phyloP scores from a whole-genome alignment of 2,329 filamentous ascomycete genomes.

The Claviceps pusilla region DNA sequence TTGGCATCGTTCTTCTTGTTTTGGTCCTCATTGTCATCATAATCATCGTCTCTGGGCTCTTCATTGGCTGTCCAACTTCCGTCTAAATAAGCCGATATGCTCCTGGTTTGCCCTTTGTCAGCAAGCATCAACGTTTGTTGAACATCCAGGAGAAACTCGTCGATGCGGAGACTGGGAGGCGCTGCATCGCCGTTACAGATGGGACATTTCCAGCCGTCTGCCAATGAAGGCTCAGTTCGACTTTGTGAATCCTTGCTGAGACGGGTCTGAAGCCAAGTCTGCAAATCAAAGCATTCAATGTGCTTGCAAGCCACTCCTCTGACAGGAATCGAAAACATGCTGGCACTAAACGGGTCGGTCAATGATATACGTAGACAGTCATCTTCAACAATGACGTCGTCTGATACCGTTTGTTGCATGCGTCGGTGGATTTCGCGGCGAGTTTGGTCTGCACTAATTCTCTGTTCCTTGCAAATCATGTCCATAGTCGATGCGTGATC shows the following conservation, averaged over 20 bases:
- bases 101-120: conserved; percentile 13
- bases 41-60: conserved; percentile 16
- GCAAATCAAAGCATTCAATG: conserved; percentile 78
- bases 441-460: conserved; percentile 32
- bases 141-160: conserved; percentile 57
- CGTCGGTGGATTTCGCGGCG: conserved; percentile 40
- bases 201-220: conserved; percentile 75
- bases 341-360: conserved; percentile 50
- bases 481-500: conserved; percentile 29
- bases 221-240: conserved; percentile 32
- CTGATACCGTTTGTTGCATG: conserved; percentile 24
- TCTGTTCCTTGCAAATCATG: conserved; percentile 20
- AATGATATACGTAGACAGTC: conserved; percentile 43
- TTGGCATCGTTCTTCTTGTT: neutral
- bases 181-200: conserved; percentile 66
- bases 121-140: conserved; percentile 30
- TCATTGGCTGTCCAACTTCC: conserved; percentile 20
- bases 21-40: conserved; percentile 2
- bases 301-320: conserved; percentile 58
- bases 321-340: conserved; percentile 55
- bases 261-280: conserved; percentile 61
- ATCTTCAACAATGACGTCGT: conserved; percentile 47
- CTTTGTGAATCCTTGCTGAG: conserved; percentile 24
- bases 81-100: conserved; percentile 15
- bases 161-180: conserved; percentile 54